Conservation (phyloP, 345 rosid species). For the Cardamine occulta region DNA sequence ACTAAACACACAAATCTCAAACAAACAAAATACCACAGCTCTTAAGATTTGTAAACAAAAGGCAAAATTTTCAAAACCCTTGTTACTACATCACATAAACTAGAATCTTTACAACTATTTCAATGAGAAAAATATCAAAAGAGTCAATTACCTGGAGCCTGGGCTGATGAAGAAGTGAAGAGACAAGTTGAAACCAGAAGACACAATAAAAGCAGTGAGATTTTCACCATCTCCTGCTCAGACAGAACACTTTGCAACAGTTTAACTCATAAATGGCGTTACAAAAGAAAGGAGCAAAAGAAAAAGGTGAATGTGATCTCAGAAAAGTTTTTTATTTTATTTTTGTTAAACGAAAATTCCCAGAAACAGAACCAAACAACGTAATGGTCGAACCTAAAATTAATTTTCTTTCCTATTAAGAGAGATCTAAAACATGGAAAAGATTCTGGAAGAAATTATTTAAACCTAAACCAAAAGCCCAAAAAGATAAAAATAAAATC, state of each 20-base stretch:
- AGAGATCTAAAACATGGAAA: constrained; percentile 18
- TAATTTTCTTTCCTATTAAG: background rate
- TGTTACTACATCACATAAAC: constrained; percentile 3
- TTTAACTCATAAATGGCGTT: constrained; percentile 39
- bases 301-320: constrained; percentile 29
- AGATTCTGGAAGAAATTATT: background rate
- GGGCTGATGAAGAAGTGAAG: constrained; percentile 56
- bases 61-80: background rate
- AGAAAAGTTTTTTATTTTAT: background rate
- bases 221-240: constrained; percentile 57
- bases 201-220: constrained; percentile 42
- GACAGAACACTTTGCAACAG: constrained; percentile 34
- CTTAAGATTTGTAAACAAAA: background rate
- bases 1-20: constrained; percentile 23
- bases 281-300: background rate
- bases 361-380: constrained; percentile 23
- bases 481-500: background rate
- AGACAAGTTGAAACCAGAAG: constrained; percentile 47
- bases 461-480: background rate
- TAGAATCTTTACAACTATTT: background rate
- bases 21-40: background rate
- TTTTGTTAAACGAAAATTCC: constrained; percentile 10
- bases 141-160: constrained; percentile 58
- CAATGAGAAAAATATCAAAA: background rate
- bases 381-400: constrained; percentile 6